Base-by-base conservation (phyloP, 208 protist genomes). In the Acanthamoeba royreba region DNA sequence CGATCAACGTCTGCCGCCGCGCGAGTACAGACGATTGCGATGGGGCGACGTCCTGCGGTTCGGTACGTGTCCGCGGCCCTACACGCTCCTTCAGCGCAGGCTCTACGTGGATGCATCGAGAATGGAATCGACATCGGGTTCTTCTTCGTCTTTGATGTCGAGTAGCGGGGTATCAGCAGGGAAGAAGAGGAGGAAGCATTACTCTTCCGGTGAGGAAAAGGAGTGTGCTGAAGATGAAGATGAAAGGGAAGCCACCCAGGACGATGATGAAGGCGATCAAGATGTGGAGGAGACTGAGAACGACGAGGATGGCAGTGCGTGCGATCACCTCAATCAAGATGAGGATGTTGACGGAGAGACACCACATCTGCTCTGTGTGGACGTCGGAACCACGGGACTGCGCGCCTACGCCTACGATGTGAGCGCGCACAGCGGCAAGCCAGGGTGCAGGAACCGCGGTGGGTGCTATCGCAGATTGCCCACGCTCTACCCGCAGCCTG, bases 401-500 rank as follows among this genome's bases (percentile, higher is more conserved):
- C 88, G 88, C 0, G 53, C 88, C 55, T 92, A 81, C 63, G 28
- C 38, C 45, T 92, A 81, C 66, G 63, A 92, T 42, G 74, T 85
- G n/a, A n/a, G n/a, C n/a, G n/a, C n/a, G n/a, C n/a, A 66, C 55
- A 66, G n/a, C 55, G 72, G 7, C 72, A 83, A 86, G 74, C 5
- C 74, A 42, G 40, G 49, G n/a, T 61, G 55, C 28, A 13, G 35
- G 17, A 90, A 47, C 42, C 28, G 83, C 0, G 83, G 83, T 25
- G 83, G 88, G 40, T 83, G 69, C 88, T 92, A 92, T 31, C 88
- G 58, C 45, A 28, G 31, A 2, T 43, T 92, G 4, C 61, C 88
- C 53, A 92, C 88, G n/a, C 88, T 92, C 61, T 92, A 72, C 38
- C 88, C 88, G 11, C 61, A 92, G 35, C 88, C 53, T 7, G 88